Conservation (phyloP, 192 early-diverging fungal genomes). For the Backusella macrospora region DNA sequence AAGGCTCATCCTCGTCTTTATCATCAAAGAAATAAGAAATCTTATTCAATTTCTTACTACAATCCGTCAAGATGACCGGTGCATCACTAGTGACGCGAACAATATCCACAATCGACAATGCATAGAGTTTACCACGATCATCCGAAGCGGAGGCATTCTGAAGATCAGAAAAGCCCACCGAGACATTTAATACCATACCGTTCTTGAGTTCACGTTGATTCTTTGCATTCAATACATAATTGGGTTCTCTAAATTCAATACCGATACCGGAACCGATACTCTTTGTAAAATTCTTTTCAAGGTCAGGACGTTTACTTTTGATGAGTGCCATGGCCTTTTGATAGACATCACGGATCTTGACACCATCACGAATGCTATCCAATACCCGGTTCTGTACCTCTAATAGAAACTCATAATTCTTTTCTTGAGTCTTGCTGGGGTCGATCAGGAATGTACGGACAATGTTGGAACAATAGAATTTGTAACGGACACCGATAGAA, state of each 20-base stretch:
- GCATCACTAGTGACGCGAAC: conserved; percentile 70
- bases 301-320: conserved; percentile 78
- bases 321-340: conserved; percentile 69
- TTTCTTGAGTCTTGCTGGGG: conserved; percentile 86
- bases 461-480: conserved; percentile 93
- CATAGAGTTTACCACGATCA: conserved; percentile 75
- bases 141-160: conserved; percentile 74
- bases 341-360: conserved; percentile 79
- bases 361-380: conserved; percentile 71
- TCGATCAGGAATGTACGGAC: conserved; percentile 92
- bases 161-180: conserved; percentile 86
- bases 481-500: conserved; percentile 92
- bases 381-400: conserved; percentile 82
- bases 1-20: conserved; percentile 31
- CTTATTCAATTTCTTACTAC: conserved; percentile 54
- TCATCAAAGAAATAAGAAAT: conserved; percentile 51
- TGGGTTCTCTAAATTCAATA: conserved; percentile 90
- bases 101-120: conserved; percentile 84
- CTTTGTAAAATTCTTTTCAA: conserved; percentile 85
- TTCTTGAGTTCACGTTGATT: conserved; percentile 66
- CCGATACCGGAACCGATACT: conserved; percentile 91
- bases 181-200: conserved; percentile 86
- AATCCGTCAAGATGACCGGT: conserved; percentile 55
- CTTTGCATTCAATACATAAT: conserved; percentile 76
- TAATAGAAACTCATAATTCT: conserved; percentile 91